A percentile compares a stretch with the other conserved stretches of the same genome.
Conservation (phyloP, 1,284 basidiomycete species). For the Rhodotorula sp. region DNA sequence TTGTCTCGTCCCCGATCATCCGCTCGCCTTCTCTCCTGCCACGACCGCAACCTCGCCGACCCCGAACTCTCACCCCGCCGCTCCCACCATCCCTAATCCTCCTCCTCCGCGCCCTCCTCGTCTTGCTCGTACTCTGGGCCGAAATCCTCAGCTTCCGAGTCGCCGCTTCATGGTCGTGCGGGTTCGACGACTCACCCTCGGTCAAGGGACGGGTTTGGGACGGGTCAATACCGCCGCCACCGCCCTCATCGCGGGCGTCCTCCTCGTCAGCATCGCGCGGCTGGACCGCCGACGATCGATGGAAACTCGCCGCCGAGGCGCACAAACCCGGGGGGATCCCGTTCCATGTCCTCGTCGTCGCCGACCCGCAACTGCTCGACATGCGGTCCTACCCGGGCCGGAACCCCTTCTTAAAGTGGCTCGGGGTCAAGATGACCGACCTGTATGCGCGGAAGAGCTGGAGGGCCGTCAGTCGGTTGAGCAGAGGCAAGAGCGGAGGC, state of each 20-base stretch:
- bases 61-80: neutral
- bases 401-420: conserved; percentile 49
- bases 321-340: conserved; percentile 44
- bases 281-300: neutral
- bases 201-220: conserved; percentile 13
- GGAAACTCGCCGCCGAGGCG: neutral
- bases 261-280: neutral
- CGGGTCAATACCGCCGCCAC: neutral
- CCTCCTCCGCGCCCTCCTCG: conserved; percentile 14
- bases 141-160: conserved; percentile 24
- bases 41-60: neutral
- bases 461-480: conserved; percentile 57
- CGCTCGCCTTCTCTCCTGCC: conserved; percentile 4
- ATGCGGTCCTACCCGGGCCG: conserved; percentile 54
- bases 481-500: conserved; percentile 51
- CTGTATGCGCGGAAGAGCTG: conserved; percentile 72
- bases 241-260: too few species aligned
- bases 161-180: conserved; percentile 8
- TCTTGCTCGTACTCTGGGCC: conserved; percentile 29
- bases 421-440: conserved; percentile 56
- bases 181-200: conserved; percentile 23
- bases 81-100: conserved; percentile 5
- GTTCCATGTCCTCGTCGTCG: conserved; percentile 65
- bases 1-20: conserved; percentile 8
- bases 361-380: conserved; percentile 61